Conservation (phyloP, 2,329 filamentous ascomycete species). For the Coniochaeta sp. region DNA sequence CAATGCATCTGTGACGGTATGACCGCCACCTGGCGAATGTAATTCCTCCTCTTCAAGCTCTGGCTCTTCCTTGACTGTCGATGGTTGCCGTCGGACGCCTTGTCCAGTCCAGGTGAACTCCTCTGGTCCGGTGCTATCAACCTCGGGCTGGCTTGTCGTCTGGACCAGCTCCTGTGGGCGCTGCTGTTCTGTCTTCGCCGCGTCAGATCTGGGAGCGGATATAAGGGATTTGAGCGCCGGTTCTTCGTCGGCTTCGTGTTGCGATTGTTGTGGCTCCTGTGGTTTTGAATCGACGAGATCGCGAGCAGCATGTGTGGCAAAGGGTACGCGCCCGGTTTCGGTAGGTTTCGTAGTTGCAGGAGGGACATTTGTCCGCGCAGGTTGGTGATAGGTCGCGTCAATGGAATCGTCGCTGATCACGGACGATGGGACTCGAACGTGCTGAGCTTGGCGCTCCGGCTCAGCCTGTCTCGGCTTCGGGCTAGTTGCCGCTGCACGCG, state of each 20-base stretch:
- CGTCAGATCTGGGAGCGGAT: not conserved
- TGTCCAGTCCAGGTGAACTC: slow-evolving; percentile 6
- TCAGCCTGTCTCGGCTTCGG: slow-evolving; percentile 3
- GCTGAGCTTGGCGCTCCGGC: not conserved
- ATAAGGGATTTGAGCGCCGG: not conserved
- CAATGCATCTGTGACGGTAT: slow-evolving; percentile 19
- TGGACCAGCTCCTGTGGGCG: not conserved
- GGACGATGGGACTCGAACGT: not conserved
- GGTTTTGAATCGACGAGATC: not conserved
- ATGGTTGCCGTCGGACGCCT: slow-evolving; percentile 29
- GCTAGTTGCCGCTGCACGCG: not conserved
- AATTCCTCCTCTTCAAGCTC: slow-evolving; percentile 17
- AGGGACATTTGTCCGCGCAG: not conserved
- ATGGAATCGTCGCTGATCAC: not conserved
- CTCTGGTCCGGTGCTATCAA: not conserved
- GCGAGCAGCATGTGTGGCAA: not conserved
- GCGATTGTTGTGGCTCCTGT: not conserved
- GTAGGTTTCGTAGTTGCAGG: not conserved
- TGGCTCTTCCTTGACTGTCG: slow-evolving; percentile 34
- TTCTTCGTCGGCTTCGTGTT: not conserved
- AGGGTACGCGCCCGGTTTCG: not conserved
- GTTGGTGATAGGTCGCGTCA: not conserved
- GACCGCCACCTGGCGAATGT: slow-evolving; percentile 6
- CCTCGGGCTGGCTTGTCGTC: not conserved
- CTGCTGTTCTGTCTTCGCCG: not conserved